These are phyloP conservation scores for Circinella umbellata DNA, from an alignment of 371 early-diverging fungal species.

Conservation along the genomic window DNA sequence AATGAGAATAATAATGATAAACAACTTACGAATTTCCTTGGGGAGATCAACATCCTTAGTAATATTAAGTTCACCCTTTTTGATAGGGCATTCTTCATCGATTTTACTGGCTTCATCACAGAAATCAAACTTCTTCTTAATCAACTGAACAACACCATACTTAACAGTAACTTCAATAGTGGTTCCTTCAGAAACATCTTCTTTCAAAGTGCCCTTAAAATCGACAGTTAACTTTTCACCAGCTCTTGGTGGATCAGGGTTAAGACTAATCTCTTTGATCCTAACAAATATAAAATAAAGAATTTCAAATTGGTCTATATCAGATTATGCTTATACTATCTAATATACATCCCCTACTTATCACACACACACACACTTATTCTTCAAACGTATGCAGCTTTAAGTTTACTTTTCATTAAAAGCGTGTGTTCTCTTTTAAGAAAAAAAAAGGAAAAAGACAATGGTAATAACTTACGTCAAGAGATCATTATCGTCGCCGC, in stretches of 20 bases:
- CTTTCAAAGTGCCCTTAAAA: constrained; percentile 49
- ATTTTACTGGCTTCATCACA: constrained; percentile 55
- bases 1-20: neutral
- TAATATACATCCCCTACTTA: neutral
- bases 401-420: too few relatives aligned
- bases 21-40: constrained; percentile 54
- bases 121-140: constrained; percentile 54
- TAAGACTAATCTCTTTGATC: constrained; percentile 47
- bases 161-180: constrained; percentile 52
- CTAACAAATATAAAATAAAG: constrained; percentile 18
- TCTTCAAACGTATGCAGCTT: too few relatives aligned
- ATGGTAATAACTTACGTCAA: constrained; percentile 15
- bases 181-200: constrained; percentile 59
- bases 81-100: constrained; percentile 61
- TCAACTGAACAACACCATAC: constrained; percentile 44
- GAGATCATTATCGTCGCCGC: constrained; percentile 15
- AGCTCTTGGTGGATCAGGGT: constrained; percentile 57
- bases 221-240: constrained; percentile 57
- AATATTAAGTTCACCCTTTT: constrained; percentile 47
- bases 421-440: too few relatives aligned
- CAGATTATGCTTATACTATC: neutral
- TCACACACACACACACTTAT: too few relatives aligned
- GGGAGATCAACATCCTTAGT: constrained; percentile 58
- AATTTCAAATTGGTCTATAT: neutral
- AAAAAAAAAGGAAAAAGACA: too few relatives aligned